Evolutionary conservation across 306 rosid species (phyloP).

Genomic region (Castanea mollissima): DNA sequence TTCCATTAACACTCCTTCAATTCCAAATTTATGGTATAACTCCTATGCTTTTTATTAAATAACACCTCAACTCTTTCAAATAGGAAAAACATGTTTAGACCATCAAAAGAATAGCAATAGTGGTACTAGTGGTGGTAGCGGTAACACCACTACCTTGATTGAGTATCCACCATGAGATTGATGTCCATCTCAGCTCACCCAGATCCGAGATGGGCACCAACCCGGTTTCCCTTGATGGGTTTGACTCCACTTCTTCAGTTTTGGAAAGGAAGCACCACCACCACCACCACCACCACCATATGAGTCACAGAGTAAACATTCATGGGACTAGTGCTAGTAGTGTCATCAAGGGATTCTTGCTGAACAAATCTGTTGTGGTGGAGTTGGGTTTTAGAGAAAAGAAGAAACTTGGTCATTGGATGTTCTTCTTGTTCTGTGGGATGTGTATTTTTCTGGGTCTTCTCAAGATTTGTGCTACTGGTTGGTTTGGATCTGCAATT

Average conservation of each 20-base stretch:
- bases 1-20: no score
- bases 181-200: slow-evolving; percentile 67
- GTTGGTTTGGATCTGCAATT: slow-evolving; percentile 96
- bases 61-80: no score
- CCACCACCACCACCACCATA: slow-evolving; percentile 41
- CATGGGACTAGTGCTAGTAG: slow-evolving; percentile 22
- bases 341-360: slow-evolving; percentile 15
- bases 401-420: slow-evolving; percentile 84
- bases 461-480: slow-evolving; percentile 84
- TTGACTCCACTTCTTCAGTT: slow-evolving; percentile 31
- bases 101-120: not conserved
- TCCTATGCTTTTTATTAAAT: no score
- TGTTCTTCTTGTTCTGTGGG: slow-evolving; percentile 83
- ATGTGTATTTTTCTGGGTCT: slow-evolving; percentile 81
- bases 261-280: slow-evolving; percentile 49
- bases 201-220: slow-evolving; percentile 54
- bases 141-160: slow-evolving; percentile 11
- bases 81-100: no score
- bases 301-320: slow-evolving; percentile 43
- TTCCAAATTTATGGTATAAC: no score
- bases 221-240: slow-evolving; percentile 36
- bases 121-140: slow-evolving; percentile 9
- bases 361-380: slow-evolving; percentile 28
- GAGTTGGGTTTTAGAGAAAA: slow-evolving; percentile 72
- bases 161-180: slow-evolving; percentile 59